Evolutionary conservation across 495 filamentous ascomycete genomes (phyloP), one percentile per base, ranked within the genome.

Genomic region (Eremomyces bilateralis): DNA sequence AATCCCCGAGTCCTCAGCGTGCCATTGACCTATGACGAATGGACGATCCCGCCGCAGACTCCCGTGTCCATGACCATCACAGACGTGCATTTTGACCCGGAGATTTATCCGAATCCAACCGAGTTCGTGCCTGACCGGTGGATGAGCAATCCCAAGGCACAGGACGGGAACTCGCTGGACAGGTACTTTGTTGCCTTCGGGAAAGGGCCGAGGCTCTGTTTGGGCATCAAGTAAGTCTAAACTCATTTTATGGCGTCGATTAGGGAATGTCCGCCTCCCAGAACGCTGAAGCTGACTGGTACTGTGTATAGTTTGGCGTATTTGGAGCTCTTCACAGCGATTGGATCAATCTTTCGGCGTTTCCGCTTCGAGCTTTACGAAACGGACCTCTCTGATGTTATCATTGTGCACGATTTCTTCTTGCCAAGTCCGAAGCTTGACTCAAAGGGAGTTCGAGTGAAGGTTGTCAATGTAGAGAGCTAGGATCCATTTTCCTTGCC

Each of bases 61-160:
- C 16, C 33, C 4, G 33, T 35, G 5, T 15, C 10, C 33, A 35
- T 35, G 33, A 16, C 4, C 5, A 4, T 8, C 4, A 8, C 8
- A 4, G 11, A n/a, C 10, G 10, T 35, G 15, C 33, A 20, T 22
- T 10, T 20, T 19, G 20, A 35, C 33, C 10, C 10, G 33, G 20
- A 20, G 16, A 35, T 37, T 5, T 37, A 33, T 21, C 35, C 35
- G 5, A 4, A 15, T 4, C 35, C 35, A 19, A n/a, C 4, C 12
- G 35, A 33, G 22, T 37, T 37, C 22, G 11, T 4, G 5, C 35
- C 35, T 4, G 35, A 37, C 24, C 22, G 35, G 8, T 37, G 35
- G 35, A n/a, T 37, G 8, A 24, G 20, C 17, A 15, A 20, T 11
- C 33, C 10, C 6, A 5, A 20, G 15, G 24, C 24, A 13, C 24